Evolutionary conservation across 2,329 filamentous ascomycete genomes (phyloP).

Genomic region (Claviceps lovelessii): DNA sequence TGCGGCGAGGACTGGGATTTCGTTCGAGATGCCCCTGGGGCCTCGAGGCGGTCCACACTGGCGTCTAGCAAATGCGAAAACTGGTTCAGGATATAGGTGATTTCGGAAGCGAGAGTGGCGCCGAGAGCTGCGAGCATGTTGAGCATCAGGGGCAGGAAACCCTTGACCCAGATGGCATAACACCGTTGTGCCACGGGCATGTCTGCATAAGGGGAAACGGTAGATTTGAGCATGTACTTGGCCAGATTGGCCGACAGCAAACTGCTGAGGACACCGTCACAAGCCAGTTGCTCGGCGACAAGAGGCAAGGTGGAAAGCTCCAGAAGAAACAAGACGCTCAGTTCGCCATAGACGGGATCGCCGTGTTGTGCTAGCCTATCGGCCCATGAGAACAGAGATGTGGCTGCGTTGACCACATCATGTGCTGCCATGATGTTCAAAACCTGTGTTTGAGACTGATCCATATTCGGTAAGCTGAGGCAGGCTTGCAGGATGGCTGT

Average conservation of each 20-base stretch:
- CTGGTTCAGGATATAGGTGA: slow-evolving; percentile 76
- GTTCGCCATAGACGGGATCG: slow-evolving; percentile 84
- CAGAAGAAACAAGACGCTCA: slow-evolving; percentile 78
- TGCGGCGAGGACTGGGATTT: slow-evolving; percentile 33
- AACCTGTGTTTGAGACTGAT: slow-evolving; percentile 56
- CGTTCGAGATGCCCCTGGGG: slow-evolving; percentile 40
- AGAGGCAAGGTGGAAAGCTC: slow-evolving; percentile 69
- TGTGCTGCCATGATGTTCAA: slow-evolving; percentile 56
- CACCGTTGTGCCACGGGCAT: slow-evolving; percentile 54
- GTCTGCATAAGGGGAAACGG: slow-evolving; percentile 66
- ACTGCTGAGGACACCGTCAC: slow-evolving; percentile 69
- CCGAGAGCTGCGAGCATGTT: slow-evolving; percentile 78
- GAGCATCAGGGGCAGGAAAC: slow-evolving; percentile 72
- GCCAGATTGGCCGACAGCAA: slow-evolving; percentile 68
- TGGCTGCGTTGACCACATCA: slow-evolving; percentile 65
- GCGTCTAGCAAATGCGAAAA: slow-evolving; percentile 67
- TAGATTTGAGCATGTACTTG: slow-evolving; percentile 55
- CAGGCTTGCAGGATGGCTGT: slow-evolving; percentile 80
- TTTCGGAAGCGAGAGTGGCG: slow-evolving; percentile 66
- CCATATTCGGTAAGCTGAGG: slow-evolving; percentile 62
- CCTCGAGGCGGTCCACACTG: slow-evolving; percentile 58
- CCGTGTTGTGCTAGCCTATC: slow-evolving; percentile 63
- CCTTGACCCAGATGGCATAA: slow-evolving; percentile 81
- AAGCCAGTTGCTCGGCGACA: slow-evolving; percentile 79
- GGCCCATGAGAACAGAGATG: slow-evolving; percentile 85